Evolutionary conservation across 2,329 filamentous ascomycete species (phyloP).

Genomic region (Penicillium sp.): DNA sequence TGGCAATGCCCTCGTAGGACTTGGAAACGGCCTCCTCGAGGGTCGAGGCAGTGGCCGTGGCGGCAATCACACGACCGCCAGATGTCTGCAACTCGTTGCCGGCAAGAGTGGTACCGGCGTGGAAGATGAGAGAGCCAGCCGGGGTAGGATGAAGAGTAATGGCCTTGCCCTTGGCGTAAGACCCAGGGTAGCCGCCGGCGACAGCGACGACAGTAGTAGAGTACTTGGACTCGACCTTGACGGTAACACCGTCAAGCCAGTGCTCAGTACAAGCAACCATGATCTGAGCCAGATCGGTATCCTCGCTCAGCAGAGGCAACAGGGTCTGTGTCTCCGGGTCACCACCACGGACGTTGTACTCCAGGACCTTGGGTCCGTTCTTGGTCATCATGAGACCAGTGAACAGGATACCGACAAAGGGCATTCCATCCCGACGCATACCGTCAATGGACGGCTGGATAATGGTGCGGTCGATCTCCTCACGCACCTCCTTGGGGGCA

Average conservation of each 20-base stretch:
- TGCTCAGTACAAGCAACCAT: conserved; percentile 82
- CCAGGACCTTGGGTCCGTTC: conserved; percentile 74
- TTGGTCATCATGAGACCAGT: conserved; percentile 87
- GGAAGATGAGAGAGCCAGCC: conserved; percentile 73
- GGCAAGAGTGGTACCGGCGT: conserved; percentile 76
- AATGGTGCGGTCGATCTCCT: conserved; percentile 74
- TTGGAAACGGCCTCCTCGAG: conserved; percentile 80
- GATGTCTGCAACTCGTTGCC: conserved; percentile 68
- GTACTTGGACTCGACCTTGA: conserved; percentile 68
- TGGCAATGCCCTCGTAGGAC: conserved; percentile 79
- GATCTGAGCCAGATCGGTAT: conserved; percentile 82
- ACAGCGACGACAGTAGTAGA: conserved; percentile 93
- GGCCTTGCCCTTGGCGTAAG: conserved; percentile 74
- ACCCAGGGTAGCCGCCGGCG: conserved; percentile 83
- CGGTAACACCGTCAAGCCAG: conserved; percentile 66
- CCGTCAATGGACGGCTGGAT: conserved; percentile 87
- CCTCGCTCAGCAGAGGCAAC: conserved; percentile 69
- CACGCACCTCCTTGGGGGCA: conserved; percentile 71
- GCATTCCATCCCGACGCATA: conserved; percentile 72
- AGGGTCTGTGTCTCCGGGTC: conserved; percentile 90
- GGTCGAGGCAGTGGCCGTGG: conserved; percentile 73
- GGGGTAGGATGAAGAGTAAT: conserved; percentile 57
- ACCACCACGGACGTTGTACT: conserved; percentile 92
- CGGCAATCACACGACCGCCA: conserved; percentile 89
- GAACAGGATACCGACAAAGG: conserved; percentile 46